Evolutionary conservation across 768 basidiomycete species (phyloP).

Genomic region (Suillus hirtellus): DNA sequence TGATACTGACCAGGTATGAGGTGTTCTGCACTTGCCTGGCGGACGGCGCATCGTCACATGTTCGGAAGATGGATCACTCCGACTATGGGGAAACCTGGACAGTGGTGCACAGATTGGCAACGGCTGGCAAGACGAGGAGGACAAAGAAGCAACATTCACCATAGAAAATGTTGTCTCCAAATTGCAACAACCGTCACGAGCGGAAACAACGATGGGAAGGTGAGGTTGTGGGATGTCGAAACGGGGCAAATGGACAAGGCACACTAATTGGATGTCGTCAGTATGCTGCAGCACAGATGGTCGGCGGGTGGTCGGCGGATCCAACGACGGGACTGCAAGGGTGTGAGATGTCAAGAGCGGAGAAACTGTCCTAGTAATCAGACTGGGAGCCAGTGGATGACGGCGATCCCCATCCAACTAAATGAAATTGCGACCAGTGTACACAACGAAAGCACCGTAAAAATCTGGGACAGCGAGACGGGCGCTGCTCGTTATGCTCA

Average conservation of each 20-base stretch:
- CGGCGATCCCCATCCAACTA: background rate
- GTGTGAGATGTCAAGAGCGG: constrained; percentile 21
- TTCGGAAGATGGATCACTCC: background rate
- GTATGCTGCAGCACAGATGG: constrained; percentile 12
- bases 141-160: background rate
- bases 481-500: background rate
- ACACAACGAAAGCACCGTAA: background rate
- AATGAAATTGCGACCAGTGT: background rate
- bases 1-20: background rate
- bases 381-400: background rate
- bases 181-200: background rate
- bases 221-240: constrained; percentile 1
- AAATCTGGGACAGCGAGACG: background rate
- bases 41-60: background rate
- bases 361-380: constrained; percentile 16
- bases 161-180: background rate
- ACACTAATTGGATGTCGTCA: background rate
- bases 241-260: background rate
- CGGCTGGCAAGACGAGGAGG: background rate
- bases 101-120: background rate
- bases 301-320: constrained; percentile 14
- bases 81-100: background rate
- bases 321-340: constrained; percentile 15
- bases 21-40: background rate
- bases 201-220: background rate